Base-by-base conservation (phyloP, 2,329 filamentous ascomycete genomes). In the Botrytis cinerea region DNA sequence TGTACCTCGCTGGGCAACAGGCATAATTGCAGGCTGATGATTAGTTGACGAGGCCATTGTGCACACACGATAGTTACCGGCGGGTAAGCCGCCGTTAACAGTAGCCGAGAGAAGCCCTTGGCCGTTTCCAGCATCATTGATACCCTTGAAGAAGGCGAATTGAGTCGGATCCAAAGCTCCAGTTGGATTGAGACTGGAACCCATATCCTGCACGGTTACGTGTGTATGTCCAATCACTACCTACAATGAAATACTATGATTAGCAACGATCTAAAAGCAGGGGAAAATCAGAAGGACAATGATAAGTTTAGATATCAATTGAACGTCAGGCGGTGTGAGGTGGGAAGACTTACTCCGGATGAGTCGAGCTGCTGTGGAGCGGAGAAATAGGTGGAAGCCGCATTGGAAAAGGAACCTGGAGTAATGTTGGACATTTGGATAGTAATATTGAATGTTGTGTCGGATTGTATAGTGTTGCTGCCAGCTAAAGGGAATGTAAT, bases 11-110 rank as follows among this genome's bases (percentile, higher is more conserved):
- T 84, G 83, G 45, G 84, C 84, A 63, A 85, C 81, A 57, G 83
- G 83, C 83, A 84, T 84, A 14, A 83, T 74, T 25, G 83, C 83
- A 67, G 83, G 82, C 63, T 84, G 83, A 80, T 85, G 84, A 76
- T 85, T 85, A 61, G 80, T 79, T 45, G 84, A 77, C 32, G 80
- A 80, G 62, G 80, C 81, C 82, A 85, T 82, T 18, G 83, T 84
- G 78, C 84, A 85, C 35, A 84, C 79, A 71, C 84, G 80, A 76
- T 85, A 85, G 74, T 81, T 82, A 12, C 84, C 83, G 46, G 82
- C 81, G 43, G 82, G 82, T 25, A 85, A 81, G 73, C 83, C 84
- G 70, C 79, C 81, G 38, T 80, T 79, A 20, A 85, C 83, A 10
- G 73, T 76, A 8, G 83, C 83, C 7, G 76, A 75, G 25, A 85